A percentile compares a stretch with the other conserved stretches of the same genome.
These are phyloP conservation scores for Phaeolepiota aurea DNA, from an alignment of 768 basidiomycete genomes.

Conservation along the genomic window DNA sequence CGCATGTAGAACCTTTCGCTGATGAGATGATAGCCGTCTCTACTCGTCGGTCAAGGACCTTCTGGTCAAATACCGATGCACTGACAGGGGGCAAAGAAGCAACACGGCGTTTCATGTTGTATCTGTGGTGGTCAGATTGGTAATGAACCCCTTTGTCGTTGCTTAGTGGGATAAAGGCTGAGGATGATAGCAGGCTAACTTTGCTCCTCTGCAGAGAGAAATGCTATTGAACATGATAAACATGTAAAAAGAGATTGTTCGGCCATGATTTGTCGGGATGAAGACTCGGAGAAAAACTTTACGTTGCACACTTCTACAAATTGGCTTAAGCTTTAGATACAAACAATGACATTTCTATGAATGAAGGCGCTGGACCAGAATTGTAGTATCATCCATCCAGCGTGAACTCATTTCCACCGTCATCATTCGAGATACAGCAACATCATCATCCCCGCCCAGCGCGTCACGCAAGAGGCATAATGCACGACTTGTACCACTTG, in stretches of 20 bases:
- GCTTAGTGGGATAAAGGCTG: constrained; percentile 2
- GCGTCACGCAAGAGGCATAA: constrained; percentile 34
- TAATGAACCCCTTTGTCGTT: constrained; percentile 85
- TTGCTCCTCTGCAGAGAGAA: constrained; percentile 75
- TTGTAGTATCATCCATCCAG: constrained; percentile 57
- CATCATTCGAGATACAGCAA: constrained; percentile 33
- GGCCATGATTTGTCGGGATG: constrained; percentile 20
- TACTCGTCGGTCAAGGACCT: constrained; percentile 70
- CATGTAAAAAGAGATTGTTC: constrained; percentile 65
- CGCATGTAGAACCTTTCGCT: constrained; percentile 54
- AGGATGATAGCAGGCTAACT: constrained; percentile 29
- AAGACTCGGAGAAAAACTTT: not conserved
- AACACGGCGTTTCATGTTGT: constrained; percentile 96
- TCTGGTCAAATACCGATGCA: constrained; percentile 72
- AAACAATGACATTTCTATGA: not conserved
- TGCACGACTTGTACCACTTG: constrained; percentile 21
- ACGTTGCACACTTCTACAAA: not conserved
- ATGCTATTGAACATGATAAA: constrained; percentile 85
- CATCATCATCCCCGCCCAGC: constrained; percentile 32
- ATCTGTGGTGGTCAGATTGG: constrained; percentile 90
- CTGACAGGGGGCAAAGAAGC: constrained; percentile 84
- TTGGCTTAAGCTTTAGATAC: not conserved
- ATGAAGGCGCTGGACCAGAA: constrained; percentile 29
- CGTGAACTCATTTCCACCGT: constrained; percentile 36
- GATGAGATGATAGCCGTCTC: constrained; percentile 68